These are phyloP conservation scores for Populus alba DNA, from an alignment of 345 rosid species.

Conservation along the genomic window DNA sequence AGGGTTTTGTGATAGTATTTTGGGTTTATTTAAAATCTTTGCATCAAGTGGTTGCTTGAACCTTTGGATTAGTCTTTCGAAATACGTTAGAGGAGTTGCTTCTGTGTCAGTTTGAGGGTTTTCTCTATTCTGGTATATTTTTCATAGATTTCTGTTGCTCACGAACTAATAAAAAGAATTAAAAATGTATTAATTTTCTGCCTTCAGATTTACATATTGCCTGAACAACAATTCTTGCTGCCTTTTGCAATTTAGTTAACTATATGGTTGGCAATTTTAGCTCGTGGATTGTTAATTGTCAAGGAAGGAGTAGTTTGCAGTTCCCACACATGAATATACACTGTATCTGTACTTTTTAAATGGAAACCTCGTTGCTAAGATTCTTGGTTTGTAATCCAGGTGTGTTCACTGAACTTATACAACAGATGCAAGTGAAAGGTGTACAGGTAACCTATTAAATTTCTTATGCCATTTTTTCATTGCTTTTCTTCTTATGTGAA, in stretches of 20 bases:
- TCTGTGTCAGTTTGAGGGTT: neutral
- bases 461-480: neutral
- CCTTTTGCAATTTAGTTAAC: neutral
- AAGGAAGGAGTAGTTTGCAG: neutral
- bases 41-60: too few relatives aligned
- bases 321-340: neutral
- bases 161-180: too few relatives aligned
- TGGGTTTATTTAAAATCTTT: too few relatives aligned
- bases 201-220: neutral
- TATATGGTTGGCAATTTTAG: neutral
- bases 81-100: neutral
- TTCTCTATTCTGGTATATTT: neutral
- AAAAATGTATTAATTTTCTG: neutral
- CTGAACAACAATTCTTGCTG: neutral
- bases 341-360: neutral
- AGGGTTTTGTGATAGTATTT: neutral
- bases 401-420: constrained; percentile 96
- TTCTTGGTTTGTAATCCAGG: constrained; percentile 44
- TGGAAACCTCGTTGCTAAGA: neutral
- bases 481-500: neutral
- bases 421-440: constrained; percentile 97
- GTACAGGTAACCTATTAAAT: constrained; percentile 61
- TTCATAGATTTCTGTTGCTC: neutral
- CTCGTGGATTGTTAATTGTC: neutral
- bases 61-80: too few relatives aligned